Evolutionary conservation across 148 eudicot species (phyloP).

Genomic region (Fagopyrum tataricum): DNA sequence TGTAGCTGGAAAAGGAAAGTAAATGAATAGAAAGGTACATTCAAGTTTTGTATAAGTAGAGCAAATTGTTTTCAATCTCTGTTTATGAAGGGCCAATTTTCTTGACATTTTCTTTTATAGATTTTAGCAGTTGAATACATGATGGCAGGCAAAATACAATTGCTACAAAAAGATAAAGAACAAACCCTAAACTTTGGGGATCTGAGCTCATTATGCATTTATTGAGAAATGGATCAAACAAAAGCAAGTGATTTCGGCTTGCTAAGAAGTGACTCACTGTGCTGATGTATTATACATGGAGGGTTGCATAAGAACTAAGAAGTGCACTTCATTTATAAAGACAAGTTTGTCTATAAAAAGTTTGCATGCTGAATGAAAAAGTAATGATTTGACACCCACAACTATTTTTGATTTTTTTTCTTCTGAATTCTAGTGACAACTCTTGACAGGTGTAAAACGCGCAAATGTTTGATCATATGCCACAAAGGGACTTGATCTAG

Average conservation of each 20-base stretch:
- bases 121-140: background rate
- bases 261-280: background rate
- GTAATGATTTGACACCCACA: too few species aligned
- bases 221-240: too few species aligned
- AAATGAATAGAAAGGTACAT: background rate
- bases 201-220: too few species aligned
- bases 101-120: background rate
- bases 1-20: background rate
- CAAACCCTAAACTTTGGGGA: too few species aligned
- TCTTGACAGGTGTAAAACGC: too few species aligned
- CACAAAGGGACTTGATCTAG: background rate
- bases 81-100: background rate
- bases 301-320: too few species aligned
- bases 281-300: too few species aligned
- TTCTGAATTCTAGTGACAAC: too few species aligned
- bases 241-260: background rate
- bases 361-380: too few species aligned
- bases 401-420: too few species aligned
- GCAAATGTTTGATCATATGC: background rate
- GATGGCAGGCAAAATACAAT: background rate
- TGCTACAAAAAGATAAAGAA: background rate
- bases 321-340: too few species aligned
- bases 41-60: background rate
- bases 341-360: too few species aligned
- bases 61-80: background rate